These are phyloP conservation scores for Datisca glomerata DNA, from an alignment of 306 rosid species.

Conservation along the genomic window DNA sequence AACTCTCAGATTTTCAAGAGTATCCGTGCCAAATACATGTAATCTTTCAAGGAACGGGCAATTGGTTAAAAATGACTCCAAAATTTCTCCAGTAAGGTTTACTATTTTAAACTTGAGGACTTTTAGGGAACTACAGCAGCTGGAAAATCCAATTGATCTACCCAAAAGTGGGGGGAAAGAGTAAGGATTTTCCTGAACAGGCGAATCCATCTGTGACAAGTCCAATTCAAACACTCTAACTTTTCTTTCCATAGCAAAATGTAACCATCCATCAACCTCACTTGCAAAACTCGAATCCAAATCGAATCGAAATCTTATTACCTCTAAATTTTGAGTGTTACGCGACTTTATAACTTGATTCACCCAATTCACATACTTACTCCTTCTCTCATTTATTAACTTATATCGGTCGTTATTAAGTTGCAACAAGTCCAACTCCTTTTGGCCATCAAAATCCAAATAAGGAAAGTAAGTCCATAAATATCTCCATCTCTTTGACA, in stretches of 20 bases:
- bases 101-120: conserved; percentile 1
- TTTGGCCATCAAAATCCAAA: conserved; percentile 3
- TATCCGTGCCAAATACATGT: not conserved
- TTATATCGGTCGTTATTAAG: not conserved
- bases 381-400: not conserved
- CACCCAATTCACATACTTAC: not conserved
- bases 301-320: not conserved
- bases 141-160: not conserved
- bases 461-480: conserved; percentile 2
- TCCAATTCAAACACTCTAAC: conserved; percentile 2
- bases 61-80: conserved; percentile 2
- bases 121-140: conserved; percentile 1
- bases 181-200: not conserved
- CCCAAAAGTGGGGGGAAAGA: not conserved
- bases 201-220: not conserved
- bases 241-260: not conserved
- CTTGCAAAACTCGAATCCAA: not conserved
- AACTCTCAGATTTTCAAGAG: conserved; percentile 6
- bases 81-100: conserved; percentile 4
- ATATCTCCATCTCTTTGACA: conserved; percentile 1
- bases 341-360: not conserved
- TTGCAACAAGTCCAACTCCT: too few species aligned
- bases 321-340: not conserved
- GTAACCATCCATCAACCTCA: conserved; percentile 1
- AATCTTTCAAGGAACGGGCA: conserved; percentile 3